Conservation (phyloP, 805 yeast species). For the Yamadazyma laniorum region DNA sequence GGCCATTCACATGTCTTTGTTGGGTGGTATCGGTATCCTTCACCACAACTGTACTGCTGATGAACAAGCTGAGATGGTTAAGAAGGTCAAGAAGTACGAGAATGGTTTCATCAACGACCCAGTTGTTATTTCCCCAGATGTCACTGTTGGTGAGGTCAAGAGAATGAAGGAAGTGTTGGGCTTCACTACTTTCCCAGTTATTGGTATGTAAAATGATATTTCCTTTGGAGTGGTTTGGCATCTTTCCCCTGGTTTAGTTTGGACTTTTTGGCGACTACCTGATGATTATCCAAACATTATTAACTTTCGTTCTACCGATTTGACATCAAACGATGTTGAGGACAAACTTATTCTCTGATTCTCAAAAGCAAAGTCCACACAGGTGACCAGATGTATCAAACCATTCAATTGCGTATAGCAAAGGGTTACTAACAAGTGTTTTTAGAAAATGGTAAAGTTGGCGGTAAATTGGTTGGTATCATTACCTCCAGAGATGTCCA, state of each 20-base stretch:
- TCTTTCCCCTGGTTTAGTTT: slow-evolving; percentile 8
- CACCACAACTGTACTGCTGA: slow-evolving; percentile 97
- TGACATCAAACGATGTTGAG: slow-evolving; percentile 95
- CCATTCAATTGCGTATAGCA: no score
- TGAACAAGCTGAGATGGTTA: slow-evolving; percentile 98
- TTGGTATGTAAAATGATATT: slow-evolving; percentile 74
- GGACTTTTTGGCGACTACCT: slow-evolving; percentile 13
- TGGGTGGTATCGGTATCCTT: slow-evolving; percentile 98
- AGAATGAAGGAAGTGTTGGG: slow-evolving; percentile 70
- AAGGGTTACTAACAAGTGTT: slow-evolving; percentile 25
- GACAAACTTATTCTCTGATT: slow-evolving; percentile 45
- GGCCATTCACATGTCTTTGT: slow-evolving; percentile 98
- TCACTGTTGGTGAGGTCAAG: slow-evolving; percentile 80
- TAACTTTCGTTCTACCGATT: slow-evolving; percentile 99
- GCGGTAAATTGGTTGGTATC: slow-evolving; percentile 91
- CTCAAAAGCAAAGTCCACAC: background rate
- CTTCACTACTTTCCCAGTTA: slow-evolving; percentile 97
- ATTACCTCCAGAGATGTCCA: slow-evolving; percentile 96
- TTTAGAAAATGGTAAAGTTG: slow-evolving; percentile 78
- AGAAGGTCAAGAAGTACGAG: slow-evolving; percentile 93
- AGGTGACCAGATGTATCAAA: no score
- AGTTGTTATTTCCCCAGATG: slow-evolving; percentile 72
- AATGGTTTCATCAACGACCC: slow-evolving; percentile 95
- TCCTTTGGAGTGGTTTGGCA: background rate
- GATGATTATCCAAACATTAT: slow-evolving; percentile 23